Evolutionary conservation across 2,329 filamentous ascomycete species (phyloP), one percentile per base, ranked within the genome.

Genomic region (Pyrenochaeta sp.): DNA sequence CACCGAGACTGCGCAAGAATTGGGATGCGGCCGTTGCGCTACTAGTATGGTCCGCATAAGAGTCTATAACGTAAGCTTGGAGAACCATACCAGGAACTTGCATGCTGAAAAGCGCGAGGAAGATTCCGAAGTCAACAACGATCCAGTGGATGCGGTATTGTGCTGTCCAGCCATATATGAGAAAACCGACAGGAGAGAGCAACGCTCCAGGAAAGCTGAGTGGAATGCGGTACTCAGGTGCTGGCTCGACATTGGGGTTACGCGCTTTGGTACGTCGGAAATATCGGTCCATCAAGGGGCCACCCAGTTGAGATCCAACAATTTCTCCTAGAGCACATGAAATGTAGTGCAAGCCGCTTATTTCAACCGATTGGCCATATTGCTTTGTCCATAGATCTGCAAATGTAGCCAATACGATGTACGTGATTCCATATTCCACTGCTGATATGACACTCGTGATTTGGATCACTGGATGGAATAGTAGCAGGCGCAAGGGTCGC

Each of bases 1-100:
- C 58, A 7, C 45, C 43, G 32, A 63, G n/a, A 26, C 56, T 63
- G 3, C 43, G 36, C 10, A 53, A 27, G 27, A 66, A 54, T 22
- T 61, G 55, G 11, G 44, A 47, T 21, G 56, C 55, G 4, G 61
- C 56, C 41, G 45, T 26, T 1, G 57, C 60, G 17, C 44, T 55
- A 20, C 58, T 60, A 0, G 51, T 58, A 44, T 77, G 68, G 0
- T 76, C 73, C 2, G 40, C 30, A 56, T 79, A 86, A 2, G 77
- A 74, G 40, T 88, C 84, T 35, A 87, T 80, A 2, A 87, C 73
- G 51, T 89, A 89, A 8, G 81, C 81, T 32, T 78, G 75, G 3
- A 79, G 61, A 0, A 74, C 68, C 73, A 82, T 55, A 3, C 44
- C 53, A 1, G 23, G 31, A 3, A 60, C 32, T 41, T 61, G 72